Conservation (phyloP, 257 asterid species). For the Penstemon davidsonii region DNA sequence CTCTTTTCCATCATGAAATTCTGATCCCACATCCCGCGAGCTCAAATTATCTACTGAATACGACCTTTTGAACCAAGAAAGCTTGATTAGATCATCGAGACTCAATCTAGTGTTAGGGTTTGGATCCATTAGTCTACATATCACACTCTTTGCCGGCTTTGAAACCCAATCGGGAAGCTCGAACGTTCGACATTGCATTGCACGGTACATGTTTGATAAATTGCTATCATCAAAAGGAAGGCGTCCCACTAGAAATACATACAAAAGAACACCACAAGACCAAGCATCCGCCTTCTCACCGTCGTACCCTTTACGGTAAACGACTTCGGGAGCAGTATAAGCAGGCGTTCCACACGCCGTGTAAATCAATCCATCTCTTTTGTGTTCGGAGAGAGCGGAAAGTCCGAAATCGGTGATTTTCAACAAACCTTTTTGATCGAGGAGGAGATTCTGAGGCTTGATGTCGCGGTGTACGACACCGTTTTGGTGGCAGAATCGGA, state of each 20-base stretch:
- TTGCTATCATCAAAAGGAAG: constrained; percentile 75
- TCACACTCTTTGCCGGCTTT: constrained; percentile 50
- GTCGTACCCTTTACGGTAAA: constrained; percentile 68
- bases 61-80: constrained; percentile 67
- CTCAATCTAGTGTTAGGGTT: constrained; percentile 60
- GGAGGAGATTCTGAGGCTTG: constrained; percentile 86
- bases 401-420: constrained; percentile 88
- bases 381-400: constrained; percentile 77
- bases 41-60: constrained; percentile 36
- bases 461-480: constrained; percentile 91
- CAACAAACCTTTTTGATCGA: constrained; percentile 53
- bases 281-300: constrained; percentile 93
- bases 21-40: constrained; percentile 21
- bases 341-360: constrained; percentile 96
- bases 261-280: constrained; percentile 84
- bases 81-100: constrained; percentile 56
- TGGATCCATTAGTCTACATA: constrained; percentile 68
- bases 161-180: constrained; percentile 72
- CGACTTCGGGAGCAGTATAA: constrained; percentile 84
- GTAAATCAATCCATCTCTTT: constrained; percentile 54
- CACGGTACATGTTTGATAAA: constrained; percentile 64
- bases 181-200: constrained; percentile 56
- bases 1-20: constrained; percentile 32
- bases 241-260: constrained; percentile 59
- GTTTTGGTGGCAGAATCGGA: constrained; percentile 71